phyloP scores from a whole-genome alignment of 1,284 basidiomycete genomes.

The Cryptococcus depauperatus region DNA sequence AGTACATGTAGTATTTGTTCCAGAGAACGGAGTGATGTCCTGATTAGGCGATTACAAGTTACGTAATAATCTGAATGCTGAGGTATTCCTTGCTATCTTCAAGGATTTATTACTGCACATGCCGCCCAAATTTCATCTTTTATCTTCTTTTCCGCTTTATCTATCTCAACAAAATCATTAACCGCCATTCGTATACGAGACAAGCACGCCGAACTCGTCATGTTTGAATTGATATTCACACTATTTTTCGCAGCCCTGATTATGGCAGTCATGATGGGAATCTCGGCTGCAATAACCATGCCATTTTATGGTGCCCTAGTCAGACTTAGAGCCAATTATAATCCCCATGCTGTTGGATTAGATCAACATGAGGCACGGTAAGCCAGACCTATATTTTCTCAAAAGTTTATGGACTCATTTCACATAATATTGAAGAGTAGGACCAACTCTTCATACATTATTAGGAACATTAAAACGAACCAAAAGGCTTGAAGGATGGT shows the following conservation, averaged over 20 bases:
- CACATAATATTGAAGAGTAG: constrained; percentile 32
- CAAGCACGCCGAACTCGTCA: constrained; percentile 9
- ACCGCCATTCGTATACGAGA: background rate
- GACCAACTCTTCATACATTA: constrained; percentile 42
- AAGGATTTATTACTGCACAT: too few relatives aligned
- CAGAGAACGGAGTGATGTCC: background rate
- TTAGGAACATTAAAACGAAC: constrained; percentile 61
- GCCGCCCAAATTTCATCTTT: background rate
- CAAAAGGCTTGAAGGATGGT: constrained; percentile 68
- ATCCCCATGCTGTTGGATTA: constrained; percentile 59
- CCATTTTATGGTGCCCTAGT: constrained; percentile 44
- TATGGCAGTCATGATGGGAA: constrained; percentile 36
- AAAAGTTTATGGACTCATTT: too few relatives aligned
- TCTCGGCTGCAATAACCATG: constrained; percentile 40
- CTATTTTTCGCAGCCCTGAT: constrained; percentile 35
- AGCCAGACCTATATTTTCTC: constrained; percentile 5
- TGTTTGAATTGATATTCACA: constrained; percentile 39
- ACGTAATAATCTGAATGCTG: background rate
- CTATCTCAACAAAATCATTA: background rate
- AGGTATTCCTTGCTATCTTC: background rate
- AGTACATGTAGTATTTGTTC: background rate
- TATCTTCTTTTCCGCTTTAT: background rate
- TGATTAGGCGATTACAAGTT: too few relatives aligned
- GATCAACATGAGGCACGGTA: constrained; percentile 50
- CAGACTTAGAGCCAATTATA: constrained; percentile 47